Base-by-base conservation (phyloP, 805 yeast species). In the Yamadazyma kitorensis region DNA sequence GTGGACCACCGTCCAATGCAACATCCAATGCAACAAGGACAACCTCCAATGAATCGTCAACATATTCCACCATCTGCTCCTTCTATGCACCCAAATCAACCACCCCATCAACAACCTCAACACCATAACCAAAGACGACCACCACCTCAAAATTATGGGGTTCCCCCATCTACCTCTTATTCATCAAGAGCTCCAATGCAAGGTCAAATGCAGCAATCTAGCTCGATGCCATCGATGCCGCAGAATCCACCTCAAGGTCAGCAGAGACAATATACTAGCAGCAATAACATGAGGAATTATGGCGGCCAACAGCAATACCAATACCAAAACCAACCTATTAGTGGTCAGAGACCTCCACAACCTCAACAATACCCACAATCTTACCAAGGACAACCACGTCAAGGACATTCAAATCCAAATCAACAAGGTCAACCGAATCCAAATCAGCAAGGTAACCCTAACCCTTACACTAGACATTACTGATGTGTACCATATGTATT, bases 201-300 rank as follows among this genome's bases (percentile, higher is more conserved):
- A 41, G 52, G 25, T 37, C 57, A 6, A 34, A 50, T 16, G 9
- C 54, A 24, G 21, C 54, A 11, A 23, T 12, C 17, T 13, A 44
- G 34, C 8, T 45, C 36, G 3, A 43, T 29, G 22, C 32, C 6
- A 17, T 29, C 27, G 17, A 27, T 21, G 45, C 29, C 29, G 10
- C 16, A 10, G 20, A 17, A 24, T n/a, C 27, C 24, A 16, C 28
- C 23, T 16, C 39, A 29, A 25, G 15, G 25, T 14, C 24, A 11
- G 12, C 36, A 29, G n/a, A 26, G 24, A 24, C 21, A 31, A 10
- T 18, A 11, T 12, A 18, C 27, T 12, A 16, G 12, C 33, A 28
- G 19, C 24, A 24, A 20, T 18, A 36, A 21, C 24, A 33, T 44
- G 37, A 40, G 48, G 32, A 39, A 30, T 13, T 40, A 44, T 20